Conservation (phyloP, 768 basidiomycete species). For the Leccinum imitatum region DNA sequence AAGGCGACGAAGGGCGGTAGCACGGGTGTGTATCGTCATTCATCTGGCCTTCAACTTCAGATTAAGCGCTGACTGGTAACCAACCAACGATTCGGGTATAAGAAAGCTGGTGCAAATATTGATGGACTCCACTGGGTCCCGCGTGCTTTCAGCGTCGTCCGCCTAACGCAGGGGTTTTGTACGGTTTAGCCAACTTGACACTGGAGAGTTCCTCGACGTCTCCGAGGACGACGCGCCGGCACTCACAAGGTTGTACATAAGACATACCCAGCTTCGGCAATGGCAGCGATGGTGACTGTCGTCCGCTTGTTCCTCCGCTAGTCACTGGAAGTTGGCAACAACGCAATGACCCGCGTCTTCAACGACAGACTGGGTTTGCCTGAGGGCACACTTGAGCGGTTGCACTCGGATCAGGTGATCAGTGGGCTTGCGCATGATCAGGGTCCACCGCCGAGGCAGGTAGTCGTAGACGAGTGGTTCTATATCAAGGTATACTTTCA, state of each 20-base stretch:
- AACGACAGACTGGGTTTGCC: constrained; percentile 56
- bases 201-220: constrained; percentile 63
- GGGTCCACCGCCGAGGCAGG: constrained; percentile 33
- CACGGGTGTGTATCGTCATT: constrained; percentile 31
- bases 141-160: not conserved
- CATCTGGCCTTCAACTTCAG: no score
- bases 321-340: constrained; percentile 51
- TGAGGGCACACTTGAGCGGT: constrained; percentile 40
- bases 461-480: constrained; percentile 47
- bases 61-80: not conserved
- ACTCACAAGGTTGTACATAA: constrained; percentile 54
- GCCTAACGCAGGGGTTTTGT: no score
- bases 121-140: constrained; percentile 33
- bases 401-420: constrained; percentile 44
- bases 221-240: constrained; percentile 67
- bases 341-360: constrained; percentile 52
- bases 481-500: constrained; percentile 52
- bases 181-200: constrained; percentile 37
- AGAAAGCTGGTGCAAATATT: constrained; percentile 26
- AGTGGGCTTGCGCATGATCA: constrained; percentile 59
- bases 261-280: constrained; percentile 55
- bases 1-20: constrained; percentile 39
- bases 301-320: constrained; percentile 58
- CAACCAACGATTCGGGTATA: constrained; percentile 41
- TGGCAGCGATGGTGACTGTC: constrained; percentile 47